These are phyloP conservation scores for Pythium brachiatum DNA, from an alignment of 352 stramenopile species.

Conservation along the genomic window DNA sequence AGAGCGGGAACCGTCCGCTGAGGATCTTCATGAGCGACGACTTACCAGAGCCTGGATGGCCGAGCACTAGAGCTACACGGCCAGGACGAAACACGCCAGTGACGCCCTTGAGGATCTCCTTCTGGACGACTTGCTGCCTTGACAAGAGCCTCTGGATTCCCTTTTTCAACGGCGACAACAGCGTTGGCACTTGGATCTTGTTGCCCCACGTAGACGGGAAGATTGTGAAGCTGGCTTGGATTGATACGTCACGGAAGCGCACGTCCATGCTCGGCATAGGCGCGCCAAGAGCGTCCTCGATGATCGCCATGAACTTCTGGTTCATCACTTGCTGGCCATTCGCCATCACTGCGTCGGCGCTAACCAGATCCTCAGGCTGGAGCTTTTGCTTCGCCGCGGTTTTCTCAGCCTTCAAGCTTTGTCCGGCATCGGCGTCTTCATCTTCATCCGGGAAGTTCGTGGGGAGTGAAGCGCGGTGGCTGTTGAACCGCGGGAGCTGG, in stretches of 20 bases:
- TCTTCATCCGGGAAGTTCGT: conserved; percentile 15
- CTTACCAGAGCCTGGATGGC: conserved; percentile 40
- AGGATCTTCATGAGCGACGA: conserved; percentile 53
- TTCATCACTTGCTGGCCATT: conserved; percentile 53
- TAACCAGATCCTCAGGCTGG: conserved; percentile 34
- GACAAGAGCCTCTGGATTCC: conserved; percentile 18
- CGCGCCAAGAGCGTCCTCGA: conserved; percentile 36
- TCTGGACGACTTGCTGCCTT: conserved; percentile 32
- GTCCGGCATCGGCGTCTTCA: conserved; percentile 4
- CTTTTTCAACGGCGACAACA: conserved; percentile 35
- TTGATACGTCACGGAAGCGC: conserved; percentile 46
- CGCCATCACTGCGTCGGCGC: conserved; percentile 43
- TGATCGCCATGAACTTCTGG: conserved; percentile 35
- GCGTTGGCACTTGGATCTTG: conserved; percentile 34
- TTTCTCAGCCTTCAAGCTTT: conserved; percentile 1
- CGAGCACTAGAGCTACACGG: conserved; percentile 54
- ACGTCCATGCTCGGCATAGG: conserved; percentile 54
- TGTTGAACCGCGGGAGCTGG: conserved; percentile 36
- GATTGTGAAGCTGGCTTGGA: conserved; percentile 31
- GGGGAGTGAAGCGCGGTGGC: conserved; percentile 15
- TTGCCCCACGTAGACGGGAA: conserved; percentile 4
- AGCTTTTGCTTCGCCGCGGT: conserved; percentile 12
- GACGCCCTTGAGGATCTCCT: conserved; percentile 47
- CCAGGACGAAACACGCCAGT: conserved; percentile 45
- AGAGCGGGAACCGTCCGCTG: conserved; percentile 46